A percentile compares a stretch with the other conserved stretches of the same genome.
Conservation (phyloP, 345 rosid genomes). For the Euphorbia tirucalli region DNA sequence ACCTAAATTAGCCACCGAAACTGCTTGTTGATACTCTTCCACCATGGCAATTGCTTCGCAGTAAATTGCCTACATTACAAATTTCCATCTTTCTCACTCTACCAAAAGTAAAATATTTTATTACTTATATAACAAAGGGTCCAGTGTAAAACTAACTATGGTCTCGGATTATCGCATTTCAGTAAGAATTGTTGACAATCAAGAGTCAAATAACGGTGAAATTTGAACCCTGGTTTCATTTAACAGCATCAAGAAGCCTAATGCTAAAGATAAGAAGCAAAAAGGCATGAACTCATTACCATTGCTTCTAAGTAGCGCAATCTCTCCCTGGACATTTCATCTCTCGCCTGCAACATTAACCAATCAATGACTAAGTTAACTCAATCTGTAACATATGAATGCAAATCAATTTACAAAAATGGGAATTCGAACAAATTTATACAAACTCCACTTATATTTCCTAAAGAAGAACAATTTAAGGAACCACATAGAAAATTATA, state of each 20-base stretch:
- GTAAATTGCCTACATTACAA: constrained; percentile 59
- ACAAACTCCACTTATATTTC: background rate
- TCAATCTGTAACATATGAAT: background rate
- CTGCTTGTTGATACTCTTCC: constrained; percentile 92
- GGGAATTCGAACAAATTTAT: background rate
- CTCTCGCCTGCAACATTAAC: constrained; percentile 67
- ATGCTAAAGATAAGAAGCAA: background rate
- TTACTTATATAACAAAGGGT: too few relatives aligned
- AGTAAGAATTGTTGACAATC: background rate
- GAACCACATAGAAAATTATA: constrained; percentile 9
- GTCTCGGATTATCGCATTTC: background rate
- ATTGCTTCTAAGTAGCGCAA: constrained; percentile 89
- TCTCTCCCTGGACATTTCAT: constrained; percentile 91
- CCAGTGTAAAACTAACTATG: background rate
- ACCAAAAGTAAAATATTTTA: background rate
- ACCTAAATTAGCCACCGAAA: constrained; percentile 62
- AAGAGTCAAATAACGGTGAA: background rate
- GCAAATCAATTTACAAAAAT: background rate
- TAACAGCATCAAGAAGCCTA: background rate
- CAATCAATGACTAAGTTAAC: background rate
- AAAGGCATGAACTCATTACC: constrained; percentile 39
- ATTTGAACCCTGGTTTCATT: constrained; percentile 11
- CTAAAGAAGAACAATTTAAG: background rate
- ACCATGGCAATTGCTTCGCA: constrained; percentile 87
- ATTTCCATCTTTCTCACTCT: background rate